phyloP scores from a whole-genome alignment of 768 basidiomycete genomes.

The Tricholoma bakamatsutake region DNA sequence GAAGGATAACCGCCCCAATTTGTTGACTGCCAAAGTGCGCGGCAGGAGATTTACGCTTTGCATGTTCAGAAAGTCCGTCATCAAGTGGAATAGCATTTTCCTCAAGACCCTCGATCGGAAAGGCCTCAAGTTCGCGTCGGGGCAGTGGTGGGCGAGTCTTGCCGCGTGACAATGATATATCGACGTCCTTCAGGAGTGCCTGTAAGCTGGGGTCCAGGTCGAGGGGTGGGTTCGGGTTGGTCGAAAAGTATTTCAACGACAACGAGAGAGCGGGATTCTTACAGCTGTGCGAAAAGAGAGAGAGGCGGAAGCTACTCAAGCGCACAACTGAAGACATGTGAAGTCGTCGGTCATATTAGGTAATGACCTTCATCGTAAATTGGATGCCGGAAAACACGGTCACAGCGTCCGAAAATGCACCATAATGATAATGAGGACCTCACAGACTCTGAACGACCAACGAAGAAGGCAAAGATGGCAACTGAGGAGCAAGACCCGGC shows the following conservation, averaged over 20 bases:
- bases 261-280: neutral
- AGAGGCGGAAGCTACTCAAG: neutral
- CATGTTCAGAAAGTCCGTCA: constrained; percentile 19
- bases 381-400: constrained; percentile 2
- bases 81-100: constrained; percentile 25
- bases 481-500: constrained; percentile 1
- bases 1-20: constrained; percentile 67
- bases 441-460: constrained; percentile 25
- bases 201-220: constrained; percentile 63
- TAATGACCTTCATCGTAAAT: neutral
- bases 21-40: constrained; percentile 73
- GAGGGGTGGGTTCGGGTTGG: constrained; percentile 53
- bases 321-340: constrained; percentile 14
- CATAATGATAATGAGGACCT: constrained; percentile 3
- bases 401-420: constrained; percentile 8
- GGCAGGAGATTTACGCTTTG: constrained; percentile 66
- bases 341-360: neutral
- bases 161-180: constrained; percentile 51
- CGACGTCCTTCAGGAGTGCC: constrained; percentile 59
- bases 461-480: constrained; percentile 26
- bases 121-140: constrained; percentile 52
- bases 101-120: constrained; percentile 31
- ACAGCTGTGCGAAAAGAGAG: neutral
- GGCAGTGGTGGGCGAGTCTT: constrained; percentile 18
- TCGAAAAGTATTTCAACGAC: constrained; percentile 5